Evolutionary conservation across 345 rosid genomes (phyloP), one percentile per base, ranked within the genome.

Genomic region (Eucalyptus erythrocorys): DNA sequence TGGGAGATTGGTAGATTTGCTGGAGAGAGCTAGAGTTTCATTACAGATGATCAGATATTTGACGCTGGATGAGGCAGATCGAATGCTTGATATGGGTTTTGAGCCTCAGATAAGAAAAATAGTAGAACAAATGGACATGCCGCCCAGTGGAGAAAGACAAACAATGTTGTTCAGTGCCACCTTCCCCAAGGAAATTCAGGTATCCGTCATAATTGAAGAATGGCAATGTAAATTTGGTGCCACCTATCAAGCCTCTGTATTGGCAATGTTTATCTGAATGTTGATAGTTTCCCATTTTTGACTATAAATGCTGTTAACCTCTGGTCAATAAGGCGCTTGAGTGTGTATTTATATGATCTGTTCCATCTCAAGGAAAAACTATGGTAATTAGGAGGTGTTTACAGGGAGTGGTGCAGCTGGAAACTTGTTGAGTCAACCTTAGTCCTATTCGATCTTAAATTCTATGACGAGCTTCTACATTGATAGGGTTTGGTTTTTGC

Each of bases 81-180:
- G 99, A 86, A 98, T 98, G 99, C 92, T 98, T 87, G 99, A 98
- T 91, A 98, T 98, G 99, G 99, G 99, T 88, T 98, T 98, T 94
- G 99, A 98, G 93, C 99, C 99, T 21, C 99, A 98, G 89, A 98
- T 98, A 85, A 94, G 99, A 87, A 98, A 98, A 90, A 98, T 98
- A 88, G 99, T 98, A 8, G 97, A 97, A 89, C 96, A 97, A 90
- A 96, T 93, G 96, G 99, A 98, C 89, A 98, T 98, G 99, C 99
- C 99, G 61, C 96, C 93, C 24, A 93, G 95, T 26, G 99, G 99
- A 66, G 92, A 87, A 48, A 93, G 99, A 89, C 99, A 97, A 91
- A 97, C 99, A 40, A 93, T 97, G 96, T 93, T 97, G 89, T 97
- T 97, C 89, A 97, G 99, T 92, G 99, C 99, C 86, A 97, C 99